Evolutionary conservation across 2,329 filamentous ascomycete genomes (phyloP).

Genomic region (Paracoccidioides lutzii): DNA sequence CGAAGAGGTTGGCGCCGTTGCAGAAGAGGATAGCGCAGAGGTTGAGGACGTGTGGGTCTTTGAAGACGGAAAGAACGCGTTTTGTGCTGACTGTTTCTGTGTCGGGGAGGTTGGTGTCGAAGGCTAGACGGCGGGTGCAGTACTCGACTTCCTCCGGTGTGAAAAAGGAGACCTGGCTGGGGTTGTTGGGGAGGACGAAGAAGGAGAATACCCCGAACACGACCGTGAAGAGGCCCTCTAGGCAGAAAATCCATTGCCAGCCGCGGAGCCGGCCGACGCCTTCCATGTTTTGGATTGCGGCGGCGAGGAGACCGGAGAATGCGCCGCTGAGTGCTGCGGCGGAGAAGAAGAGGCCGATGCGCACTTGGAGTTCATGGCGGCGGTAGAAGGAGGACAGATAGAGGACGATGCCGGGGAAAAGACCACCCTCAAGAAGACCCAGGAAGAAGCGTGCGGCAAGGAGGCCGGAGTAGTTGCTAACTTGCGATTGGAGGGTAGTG

Average conservation of each 20-base stretch:
- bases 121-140: conserved; percentile 24
- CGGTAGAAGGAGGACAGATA: conserved; percentile 6
- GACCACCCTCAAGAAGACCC: conserved; percentile 50
- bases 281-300: conserved; percentile 32
- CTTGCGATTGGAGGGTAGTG: conserved; percentile 32
- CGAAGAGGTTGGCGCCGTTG: conserved; percentile 20
- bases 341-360: conserved; percentile 4
- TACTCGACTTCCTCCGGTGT: conserved; percentile 26
- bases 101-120: conserved; percentile 13
- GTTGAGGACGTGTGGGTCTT: conserved; percentile 17
- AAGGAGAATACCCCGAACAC: conserved; percentile 29
- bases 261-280: conserved; percentile 26
- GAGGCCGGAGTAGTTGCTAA: conserved; percentile 39
- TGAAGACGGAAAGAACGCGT: conserved; percentile 29
- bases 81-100: conserved; percentile 8
- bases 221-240: conserved; percentile 35
- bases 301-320: conserved; percentile 37
- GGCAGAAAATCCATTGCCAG: conserved; percentile 39
- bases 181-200: conserved; percentile 33
- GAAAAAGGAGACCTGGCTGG: conserved; percentile 31
- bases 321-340: conserved; percentile 19
- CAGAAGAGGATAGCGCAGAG: conserved; percentile 10
- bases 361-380: conserved; percentile 1
- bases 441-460: conserved; percentile 49
- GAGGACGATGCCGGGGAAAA: conserved; percentile 49